Evolutionary conservation across 768 basidiomycete genomes (phyloP), one percentile per base, ranked within the genome.

Genomic region (Amanita molliuscula): DNA sequence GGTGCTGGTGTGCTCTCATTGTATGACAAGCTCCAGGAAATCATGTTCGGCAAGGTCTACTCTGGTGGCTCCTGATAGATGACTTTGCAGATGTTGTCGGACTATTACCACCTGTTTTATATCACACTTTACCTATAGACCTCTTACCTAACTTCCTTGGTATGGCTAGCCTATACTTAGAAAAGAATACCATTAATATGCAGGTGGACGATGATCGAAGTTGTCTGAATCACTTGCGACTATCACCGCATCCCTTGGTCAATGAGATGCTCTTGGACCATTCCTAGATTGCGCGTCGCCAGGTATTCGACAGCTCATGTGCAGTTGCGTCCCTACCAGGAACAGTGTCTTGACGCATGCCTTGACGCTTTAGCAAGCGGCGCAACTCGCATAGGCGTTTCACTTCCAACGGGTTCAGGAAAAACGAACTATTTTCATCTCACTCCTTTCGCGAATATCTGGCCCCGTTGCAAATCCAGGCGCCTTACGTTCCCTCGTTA

Each of bases 31-130:
- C 82, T 96, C 64, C 95, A 98, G 70, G 77, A 90, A 67, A 68
- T 91, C 60, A 70, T 94, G 79, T 97, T 98, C 73, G 93, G 94
- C 82, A 96, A 95, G 81, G 94, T 97, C 71, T 97, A 98, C 88
- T 85, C 92, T 58, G 93, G 91, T 75, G 90, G 75, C 64, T 77
- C 75, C 58, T 72, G 74, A 63, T 75, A 73, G 71, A 67, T 50
- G 20, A 23, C n/a, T 31, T 33, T 45, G 25, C 25, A 52, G 21
- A 41, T 28, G 41, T 25, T 20, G 44, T 16, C 9, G 9, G 18
- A 25, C 36, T 46, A 38, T 36, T 6, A 38, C 35, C 23, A n/a
- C 54, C 58, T 55, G 50, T 56, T 46, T 63, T 62, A 61, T 61
- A 64, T 62, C 64, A 63, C 56, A 58, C 62, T 61, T 58, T 60